Evolutionary conservation across 257 asterid species (phyloP).

Genomic region (Capsicum pubescens): DNA sequence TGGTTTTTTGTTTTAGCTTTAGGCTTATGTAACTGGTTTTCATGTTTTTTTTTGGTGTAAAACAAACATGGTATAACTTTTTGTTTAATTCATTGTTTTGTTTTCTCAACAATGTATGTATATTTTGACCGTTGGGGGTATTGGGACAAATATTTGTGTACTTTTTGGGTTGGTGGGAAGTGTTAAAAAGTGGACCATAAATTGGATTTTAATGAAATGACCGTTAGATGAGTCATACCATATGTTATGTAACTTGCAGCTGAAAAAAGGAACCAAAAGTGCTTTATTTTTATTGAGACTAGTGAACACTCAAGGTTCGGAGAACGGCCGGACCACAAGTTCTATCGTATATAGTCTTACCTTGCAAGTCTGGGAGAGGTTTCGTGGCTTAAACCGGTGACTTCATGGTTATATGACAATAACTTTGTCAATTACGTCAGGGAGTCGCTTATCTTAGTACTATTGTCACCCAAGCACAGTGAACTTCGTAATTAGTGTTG

Average conservation of each 20-base stretch:
- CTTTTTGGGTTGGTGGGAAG: background rate
- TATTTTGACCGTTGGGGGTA: constrained; percentile 12
- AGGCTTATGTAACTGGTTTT: background rate
- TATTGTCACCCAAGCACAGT: too few species aligned
- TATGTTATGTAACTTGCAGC: background rate
- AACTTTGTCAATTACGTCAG: too few species aligned
- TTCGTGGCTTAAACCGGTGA: too few species aligned
- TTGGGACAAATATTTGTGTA: background rate
- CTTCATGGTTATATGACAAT: too few species aligned
- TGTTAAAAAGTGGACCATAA: background rate
- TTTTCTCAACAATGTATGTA: background rate
- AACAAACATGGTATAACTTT: constrained; percentile 17
- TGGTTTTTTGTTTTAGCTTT: background rate
- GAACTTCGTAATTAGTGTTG: too few species aligned
- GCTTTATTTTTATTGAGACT: background rate
- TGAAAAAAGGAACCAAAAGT: background rate
- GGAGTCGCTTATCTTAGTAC: too few species aligned
- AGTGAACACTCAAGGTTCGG: too few species aligned
- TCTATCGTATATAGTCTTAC: too few species aligned
- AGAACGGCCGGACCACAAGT: too few species aligned
- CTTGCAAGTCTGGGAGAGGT: too few species aligned
- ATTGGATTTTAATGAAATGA: constrained; percentile 11
- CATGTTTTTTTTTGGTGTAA: constrained; percentile 18
- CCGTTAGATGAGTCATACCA: constrained; percentile 14
- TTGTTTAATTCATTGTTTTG: constrained; percentile 11